Conservation (phyloP, 805 yeast genomes). For the Saturnispora serradocipensis region DNA sequence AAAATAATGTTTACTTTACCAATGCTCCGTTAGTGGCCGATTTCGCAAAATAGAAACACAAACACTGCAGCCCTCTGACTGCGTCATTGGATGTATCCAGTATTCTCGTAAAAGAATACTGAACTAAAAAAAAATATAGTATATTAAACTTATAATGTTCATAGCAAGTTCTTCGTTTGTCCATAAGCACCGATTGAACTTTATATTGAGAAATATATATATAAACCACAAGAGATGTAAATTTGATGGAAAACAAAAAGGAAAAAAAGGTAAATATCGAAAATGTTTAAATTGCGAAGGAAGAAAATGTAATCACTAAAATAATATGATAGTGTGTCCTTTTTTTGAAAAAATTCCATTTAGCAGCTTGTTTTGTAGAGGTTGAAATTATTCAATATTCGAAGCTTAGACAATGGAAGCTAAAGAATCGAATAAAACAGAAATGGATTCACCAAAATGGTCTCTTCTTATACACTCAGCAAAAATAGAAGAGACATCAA, state of each 20-base stretch:
- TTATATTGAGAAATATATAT: neutral
- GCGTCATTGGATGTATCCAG: constrained; percentile 38
- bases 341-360: neutral
- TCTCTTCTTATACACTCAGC: constrained; percentile 99
- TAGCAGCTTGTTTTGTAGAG: neutral
- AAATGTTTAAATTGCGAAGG: neutral
- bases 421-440: constrained; percentile 83
- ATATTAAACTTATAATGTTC: constrained; percentile 5
- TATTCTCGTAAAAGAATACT: constrained; percentile 6
- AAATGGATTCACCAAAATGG: constrained; percentile 95
- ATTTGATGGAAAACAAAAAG: neutral
- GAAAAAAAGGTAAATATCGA: neutral
- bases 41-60: constrained; percentile 21
- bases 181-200: neutral
- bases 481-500: constrained; percentile 89
- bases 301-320: neutral
- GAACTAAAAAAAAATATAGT: constrained; percentile 10
- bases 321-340: neutral
- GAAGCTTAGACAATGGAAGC: constrained; percentile 35
- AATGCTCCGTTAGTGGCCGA: constrained; percentile 52
- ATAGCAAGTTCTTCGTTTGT: neutral
- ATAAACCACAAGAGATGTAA: neutral
- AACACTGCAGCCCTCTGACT: constrained; percentile 47
- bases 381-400: neutral
- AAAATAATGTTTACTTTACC: constrained; percentile 29